These are phyloP conservation scores for Solanum rostratum DNA, from an alignment of 257 asterid species.

Conservation along the genomic window DNA sequence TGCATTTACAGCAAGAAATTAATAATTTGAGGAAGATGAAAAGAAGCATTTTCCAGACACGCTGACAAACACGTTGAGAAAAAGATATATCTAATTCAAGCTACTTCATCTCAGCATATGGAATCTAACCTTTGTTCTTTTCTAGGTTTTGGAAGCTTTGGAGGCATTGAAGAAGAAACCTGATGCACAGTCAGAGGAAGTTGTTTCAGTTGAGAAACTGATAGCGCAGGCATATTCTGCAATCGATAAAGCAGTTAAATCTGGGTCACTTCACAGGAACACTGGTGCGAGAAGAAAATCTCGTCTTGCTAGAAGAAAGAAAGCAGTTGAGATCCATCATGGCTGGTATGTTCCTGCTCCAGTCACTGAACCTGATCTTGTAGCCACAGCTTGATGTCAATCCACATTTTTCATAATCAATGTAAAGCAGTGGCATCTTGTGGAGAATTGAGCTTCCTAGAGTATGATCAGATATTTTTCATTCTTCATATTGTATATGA, in stretches of 20 bases:
- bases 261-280: constrained; percentile 72
- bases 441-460: neutral
- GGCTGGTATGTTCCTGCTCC: constrained; percentile 82
- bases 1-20: neutral
- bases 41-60: neutral
- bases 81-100: neutral
- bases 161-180: constrained; percentile 62
- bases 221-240: constrained; percentile 88
- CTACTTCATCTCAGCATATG: neutral
- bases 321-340: constrained; percentile 62
- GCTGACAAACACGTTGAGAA: neutral
- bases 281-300: constrained; percentile 97
- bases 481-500: neutral
- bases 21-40: neutral
- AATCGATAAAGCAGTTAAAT: constrained; percentile 79
- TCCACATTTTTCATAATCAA: neutral
- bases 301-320: constrained; percentile 87
- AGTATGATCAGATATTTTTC: neutral
- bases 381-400: constrained; percentile 18
- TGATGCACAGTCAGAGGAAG: constrained; percentile 64
- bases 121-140: neutral
- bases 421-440: neutral
- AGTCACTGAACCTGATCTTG: constrained; percentile 13
- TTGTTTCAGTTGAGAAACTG: constrained; percentile 53
- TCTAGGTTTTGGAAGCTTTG: constrained; percentile 68